phyloP scores from a whole-genome alignment of 306 rosid genomes.

The Begonia peltatifolia region DNA sequence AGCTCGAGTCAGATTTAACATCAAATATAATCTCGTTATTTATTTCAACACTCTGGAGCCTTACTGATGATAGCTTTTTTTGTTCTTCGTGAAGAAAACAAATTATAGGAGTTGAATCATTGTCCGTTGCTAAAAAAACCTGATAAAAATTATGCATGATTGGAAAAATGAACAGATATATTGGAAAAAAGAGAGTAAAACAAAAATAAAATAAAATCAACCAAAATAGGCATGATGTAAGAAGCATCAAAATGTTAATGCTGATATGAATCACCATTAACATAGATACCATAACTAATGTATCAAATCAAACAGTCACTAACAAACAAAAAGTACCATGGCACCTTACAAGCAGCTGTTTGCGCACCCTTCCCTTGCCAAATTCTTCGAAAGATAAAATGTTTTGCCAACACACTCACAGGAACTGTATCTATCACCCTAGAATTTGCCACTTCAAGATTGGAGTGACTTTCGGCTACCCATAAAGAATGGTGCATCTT shows the following conservation, averaged over 20 bases:
- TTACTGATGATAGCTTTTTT: slow-evolving; percentile 56
- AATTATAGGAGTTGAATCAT: slow-evolving; percentile 69
- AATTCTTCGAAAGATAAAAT: slow-evolving; percentile 60
- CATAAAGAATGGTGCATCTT: slow-evolving; percentile 95
- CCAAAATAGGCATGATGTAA: too few species aligned
- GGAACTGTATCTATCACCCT: slow-evolving; percentile 45
- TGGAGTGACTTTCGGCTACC: slow-evolving; percentile 59
- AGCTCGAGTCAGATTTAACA: slow-evolving; percentile 89
- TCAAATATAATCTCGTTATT: slow-evolving; percentile 73
- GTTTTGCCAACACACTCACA: slow-evolving; percentile 42
- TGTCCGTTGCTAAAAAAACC: slow-evolving; percentile 80
- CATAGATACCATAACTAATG: not conserved
- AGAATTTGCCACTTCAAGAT: slow-evolving; percentile 32
- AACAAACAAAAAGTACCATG: slow-evolving; percentile 3
- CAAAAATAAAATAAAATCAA: too few species aligned
- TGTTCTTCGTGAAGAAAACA: slow-evolving; percentile 94
- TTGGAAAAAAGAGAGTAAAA: too few species aligned
- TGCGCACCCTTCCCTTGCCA: slow-evolving; percentile 99
- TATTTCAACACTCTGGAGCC: slow-evolving; percentile 80
- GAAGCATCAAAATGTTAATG: too few species aligned
- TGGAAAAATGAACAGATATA: too few species aligned
- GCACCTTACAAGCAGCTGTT: slow-evolving; percentile 77
- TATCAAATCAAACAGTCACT: not conserved
- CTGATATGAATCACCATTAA: too few species aligned
- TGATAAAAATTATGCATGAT: slow-evolving; percentile 24